Conservation (phyloP, 306 rosid species). For the Mimosa pudica region DNA sequence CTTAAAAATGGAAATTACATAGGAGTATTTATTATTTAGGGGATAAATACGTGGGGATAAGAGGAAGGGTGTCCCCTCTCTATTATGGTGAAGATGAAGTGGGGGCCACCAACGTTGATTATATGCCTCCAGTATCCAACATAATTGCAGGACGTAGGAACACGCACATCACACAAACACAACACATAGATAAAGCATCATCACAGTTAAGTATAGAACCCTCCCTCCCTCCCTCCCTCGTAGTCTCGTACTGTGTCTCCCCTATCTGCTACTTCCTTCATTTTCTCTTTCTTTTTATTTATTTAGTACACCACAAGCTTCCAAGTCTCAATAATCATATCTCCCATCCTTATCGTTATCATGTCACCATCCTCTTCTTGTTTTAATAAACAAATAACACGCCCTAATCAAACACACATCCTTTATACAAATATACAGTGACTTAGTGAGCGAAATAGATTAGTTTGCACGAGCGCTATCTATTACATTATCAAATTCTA, state of each 20-base stretch:
- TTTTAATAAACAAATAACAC: no score
- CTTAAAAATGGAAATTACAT: no score
- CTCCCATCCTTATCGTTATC: background rate
- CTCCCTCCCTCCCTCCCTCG: slow-evolving; percentile 38
- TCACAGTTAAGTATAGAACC: background rate
- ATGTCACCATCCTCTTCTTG: background rate
- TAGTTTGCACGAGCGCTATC: no score
- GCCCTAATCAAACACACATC: no score
- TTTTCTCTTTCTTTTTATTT: background rate
- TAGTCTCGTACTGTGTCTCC: no score
- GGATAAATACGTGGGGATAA: background rate
- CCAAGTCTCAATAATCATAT: background rate
- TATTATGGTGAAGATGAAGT: slow-evolving; percentile 10
- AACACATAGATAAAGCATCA: no score
- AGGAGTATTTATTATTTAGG: no score
- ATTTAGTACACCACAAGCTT: background rate
- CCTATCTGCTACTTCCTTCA: background rate
- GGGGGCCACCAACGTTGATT: background rate
- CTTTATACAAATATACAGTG: no score
- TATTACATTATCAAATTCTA: no score
- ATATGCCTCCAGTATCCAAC: background rate
- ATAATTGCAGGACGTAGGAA: no score
- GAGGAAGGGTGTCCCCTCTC: background rate
- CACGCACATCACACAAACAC: no score
- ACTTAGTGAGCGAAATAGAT: no score